A percentile compares a stretch with the other conserved stretches of the same genome.
Evolutionary conservation across 345 rosid genomes (phyloP).

Genomic region (Salix koriyanagi): DNA sequence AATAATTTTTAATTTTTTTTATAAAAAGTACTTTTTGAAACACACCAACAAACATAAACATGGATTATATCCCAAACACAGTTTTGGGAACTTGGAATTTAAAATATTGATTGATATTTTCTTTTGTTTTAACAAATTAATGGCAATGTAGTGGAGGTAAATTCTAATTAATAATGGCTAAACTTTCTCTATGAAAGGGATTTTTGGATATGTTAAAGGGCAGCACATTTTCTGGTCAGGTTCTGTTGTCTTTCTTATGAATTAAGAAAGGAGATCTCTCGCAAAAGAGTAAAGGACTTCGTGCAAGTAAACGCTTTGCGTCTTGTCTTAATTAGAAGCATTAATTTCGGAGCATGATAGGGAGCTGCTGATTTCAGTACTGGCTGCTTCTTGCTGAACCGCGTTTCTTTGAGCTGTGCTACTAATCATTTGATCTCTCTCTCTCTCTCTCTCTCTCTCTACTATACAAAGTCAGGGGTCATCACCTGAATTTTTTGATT

Average conservation of each 20-base stretch:
- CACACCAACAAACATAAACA: too few species aligned
- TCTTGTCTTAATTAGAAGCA: neutral
- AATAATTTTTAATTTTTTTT: too few species aligned
- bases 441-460: too few species aligned
- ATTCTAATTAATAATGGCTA: too few species aligned
- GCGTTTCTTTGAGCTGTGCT: constrained; percentile 14
- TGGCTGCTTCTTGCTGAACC: neutral
- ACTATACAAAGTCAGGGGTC: too few species aligned
- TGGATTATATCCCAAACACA: too few species aligned
- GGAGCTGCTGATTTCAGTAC: neutral
- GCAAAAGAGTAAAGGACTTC: neutral
- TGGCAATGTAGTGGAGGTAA: too few species aligned
- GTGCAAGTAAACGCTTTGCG: constrained; percentile 15
- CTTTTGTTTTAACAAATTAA: too few species aligned
- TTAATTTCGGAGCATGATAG: neutral
- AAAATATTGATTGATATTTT: neutral
- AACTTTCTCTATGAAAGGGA: neutral
- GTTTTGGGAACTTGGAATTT: neutral
- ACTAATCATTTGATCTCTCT: neutral
- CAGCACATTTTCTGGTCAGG: neutral
- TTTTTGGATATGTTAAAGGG: neutral
- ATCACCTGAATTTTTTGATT: too few species aligned
- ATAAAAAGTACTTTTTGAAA: too few species aligned
- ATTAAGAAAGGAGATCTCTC: neutral
- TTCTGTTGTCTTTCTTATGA: constrained; percentile 1